phyloP scores from a whole-genome alignment of 352 stramenopile species.

The Phytophthora chlamydospora region DNA sequence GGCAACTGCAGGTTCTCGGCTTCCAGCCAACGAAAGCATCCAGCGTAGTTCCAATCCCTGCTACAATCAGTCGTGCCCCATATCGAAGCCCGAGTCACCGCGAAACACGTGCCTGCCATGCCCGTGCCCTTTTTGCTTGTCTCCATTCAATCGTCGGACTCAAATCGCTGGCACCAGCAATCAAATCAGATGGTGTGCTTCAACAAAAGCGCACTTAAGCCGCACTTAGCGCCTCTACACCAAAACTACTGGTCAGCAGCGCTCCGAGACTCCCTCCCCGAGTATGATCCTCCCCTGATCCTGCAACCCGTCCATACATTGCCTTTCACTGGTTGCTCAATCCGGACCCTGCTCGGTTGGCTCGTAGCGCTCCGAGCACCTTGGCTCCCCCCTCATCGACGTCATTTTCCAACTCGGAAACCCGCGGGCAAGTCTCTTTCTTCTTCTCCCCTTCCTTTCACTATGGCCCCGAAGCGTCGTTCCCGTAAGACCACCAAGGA shows the following conservation, averaged over 20 bases:
- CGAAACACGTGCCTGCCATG: no score
- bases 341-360: constrained; percentile 36
- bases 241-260: constrained; percentile 48
- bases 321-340: constrained; percentile 13
- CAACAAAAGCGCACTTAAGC: constrained; percentile 1
- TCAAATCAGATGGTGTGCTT: background rate
- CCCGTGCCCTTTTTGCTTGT: background rate
- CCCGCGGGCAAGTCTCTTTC: constrained; percentile 31
- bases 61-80: no score
- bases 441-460: constrained; percentile 15
- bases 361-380: constrained; percentile 26
- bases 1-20: no score
- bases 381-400: constrained; percentile 10
- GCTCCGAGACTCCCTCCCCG: constrained; percentile 12
- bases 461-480: constrained; percentile 85
- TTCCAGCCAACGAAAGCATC: no score
- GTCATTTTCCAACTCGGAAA: constrained; percentile 62
- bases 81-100: no score
- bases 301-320: constrained; percentile 1
- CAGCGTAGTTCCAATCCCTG: no score
- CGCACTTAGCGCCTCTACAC: background rate
- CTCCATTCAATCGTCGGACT: no score
- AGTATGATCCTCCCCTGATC: constrained; percentile 12
- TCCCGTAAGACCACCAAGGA: constrained; percentile 87
- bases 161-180: background rate